These are phyloP conservation scores for Mallotus japonicus DNA, from an alignment of 441 rosid genomes.

Conservation along the genomic window DNA sequence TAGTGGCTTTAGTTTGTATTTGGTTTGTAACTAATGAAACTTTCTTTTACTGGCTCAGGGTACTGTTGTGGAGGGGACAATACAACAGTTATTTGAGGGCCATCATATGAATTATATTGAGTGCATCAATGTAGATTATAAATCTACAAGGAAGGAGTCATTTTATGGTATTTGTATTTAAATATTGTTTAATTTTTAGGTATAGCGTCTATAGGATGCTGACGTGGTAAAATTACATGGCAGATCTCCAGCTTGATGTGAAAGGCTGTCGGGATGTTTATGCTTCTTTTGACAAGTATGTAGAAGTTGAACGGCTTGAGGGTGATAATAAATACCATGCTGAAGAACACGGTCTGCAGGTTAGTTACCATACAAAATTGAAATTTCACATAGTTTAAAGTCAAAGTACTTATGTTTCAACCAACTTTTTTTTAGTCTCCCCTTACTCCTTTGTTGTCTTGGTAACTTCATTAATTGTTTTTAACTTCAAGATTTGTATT, in stretches of 20 bases:
- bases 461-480: background rate
- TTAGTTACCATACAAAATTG: conserved; percentile 26
- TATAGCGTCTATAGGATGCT: conserved; percentile 15
- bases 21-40: conserved; percentile 13
- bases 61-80: conserved; percentile 95
- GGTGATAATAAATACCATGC: conserved; percentile 96
- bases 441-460: background rate
- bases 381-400: background rate
- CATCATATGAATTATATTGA: conserved; percentile 92
- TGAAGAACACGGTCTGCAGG: conserved; percentile 93
- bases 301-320: conserved; percentile 95
- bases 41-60: conserved; percentile 46
- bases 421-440: background rate
- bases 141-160: conserved; percentile 89
- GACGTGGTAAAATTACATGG: conserved; percentile 22
- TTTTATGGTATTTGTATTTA: conserved; percentile 61
- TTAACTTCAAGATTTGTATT: background rate
- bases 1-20: conserved; percentile 14
- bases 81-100: conserved; percentile 88
- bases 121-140: conserved; percentile 91
- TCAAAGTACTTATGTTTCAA: background rate
- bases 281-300: conserved; percentile 95
- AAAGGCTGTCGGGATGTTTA: conserved; percentile 97
- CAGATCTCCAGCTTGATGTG: conserved; percentile 98
- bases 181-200: conserved; percentile 13